Conservation (phyloP, 768 basidiomycete genomes). For the Leccinum disarticulatum region DNA sequence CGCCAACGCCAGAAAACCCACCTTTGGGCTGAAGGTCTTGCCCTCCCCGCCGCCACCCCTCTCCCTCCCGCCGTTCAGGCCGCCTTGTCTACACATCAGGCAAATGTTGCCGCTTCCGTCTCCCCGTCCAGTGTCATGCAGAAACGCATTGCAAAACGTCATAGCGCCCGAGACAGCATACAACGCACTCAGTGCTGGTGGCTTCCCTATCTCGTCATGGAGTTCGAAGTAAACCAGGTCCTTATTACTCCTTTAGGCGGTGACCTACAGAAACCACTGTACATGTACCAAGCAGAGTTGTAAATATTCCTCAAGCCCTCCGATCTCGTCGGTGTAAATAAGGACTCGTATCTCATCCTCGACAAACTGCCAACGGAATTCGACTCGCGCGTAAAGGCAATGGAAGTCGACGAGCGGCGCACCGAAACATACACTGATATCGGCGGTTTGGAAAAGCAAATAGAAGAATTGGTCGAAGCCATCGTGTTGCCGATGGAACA, state of each 20-base stretch:
- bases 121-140: slow-evolving; percentile 75
- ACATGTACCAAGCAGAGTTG: slow-evolving; percentile 99
- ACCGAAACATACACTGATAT: slow-evolving; percentile 98
- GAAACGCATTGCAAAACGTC: slow-evolving; percentile 64
- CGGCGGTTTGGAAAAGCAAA: slow-evolving; percentile 98
- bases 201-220: slow-evolving; percentile 95
- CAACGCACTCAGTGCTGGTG: slow-evolving; percentile 97
- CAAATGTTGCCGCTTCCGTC: slow-evolving; percentile 72
- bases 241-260: slow-evolving; percentile 94
- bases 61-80: slow-evolving; percentile 78
- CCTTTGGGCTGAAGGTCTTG: slow-evolving; percentile 78
- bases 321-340: slow-evolving; percentile 98
- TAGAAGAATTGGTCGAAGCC: slow-evolving; percentile 96
- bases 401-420: slow-evolving; percentile 99
- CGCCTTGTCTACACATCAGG: slow-evolving; percentile 74
- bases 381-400: slow-evolving; percentile 97
- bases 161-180: slow-evolving; percentile 75
- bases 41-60: slow-evolving; percentile 60
- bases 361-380: slow-evolving; percentile 97
- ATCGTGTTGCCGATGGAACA: slow-evolving; percentile 99
- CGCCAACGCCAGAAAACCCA: slow-evolving; percentile 80
- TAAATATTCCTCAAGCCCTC: slow-evolving; percentile 77
- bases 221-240: slow-evolving; percentile 94
- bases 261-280: slow-evolving; percentile 82
- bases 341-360: slow-evolving; percentile 96